Evolutionary conservation across 192 early-diverging fungal species (phyloP).

Genomic region (Gamsiella multidivaricata): DNA sequence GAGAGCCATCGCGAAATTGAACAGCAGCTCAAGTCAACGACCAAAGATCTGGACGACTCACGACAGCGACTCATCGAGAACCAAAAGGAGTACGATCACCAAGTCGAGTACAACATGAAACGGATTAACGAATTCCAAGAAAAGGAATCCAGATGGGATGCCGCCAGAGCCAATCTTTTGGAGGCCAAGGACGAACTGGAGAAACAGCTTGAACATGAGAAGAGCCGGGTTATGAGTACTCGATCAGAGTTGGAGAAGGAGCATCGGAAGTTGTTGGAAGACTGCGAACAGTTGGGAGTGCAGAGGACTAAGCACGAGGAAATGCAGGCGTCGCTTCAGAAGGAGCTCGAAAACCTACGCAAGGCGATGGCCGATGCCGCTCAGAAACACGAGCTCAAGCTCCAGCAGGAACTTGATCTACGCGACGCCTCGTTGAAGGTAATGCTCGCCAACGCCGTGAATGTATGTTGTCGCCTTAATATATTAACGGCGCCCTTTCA

Average conservation of each 20-base stretch:
- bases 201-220: slow-evolving; percentile 22
- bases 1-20: slow-evolving; percentile 17
- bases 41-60: slow-evolving; percentile 27
- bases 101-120: slow-evolving; percentile 47
- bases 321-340: neutral
- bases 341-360: slow-evolving; percentile 11
- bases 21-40: slow-evolving; percentile 22
- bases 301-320: slow-evolving; percentile 15
- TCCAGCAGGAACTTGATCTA: neutral
- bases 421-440: slow-evolving; percentile 18
- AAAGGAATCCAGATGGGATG: slow-evolving; percentile 39
- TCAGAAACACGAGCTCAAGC: slow-evolving; percentile 4
- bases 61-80: slow-evolving; percentile 35
- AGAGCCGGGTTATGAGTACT: neutral
- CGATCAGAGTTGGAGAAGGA: slow-evolving; percentile 30
- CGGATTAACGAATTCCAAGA: slow-evolving; percentile 49
- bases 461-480: neutral
- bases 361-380: neutral
- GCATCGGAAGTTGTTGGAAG: slow-evolving; percentile 1
- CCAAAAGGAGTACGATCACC: slow-evolving; percentile 48
- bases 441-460: neutral
- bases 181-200: slow-evolving; percentile 21
- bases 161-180: slow-evolving; percentile 20
- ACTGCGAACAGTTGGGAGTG: neutral
- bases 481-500: neutral